Base-by-base conservation (phyloP, 371 early-diverging fungal genomes). In the Fennellomyces sp. region DNA sequence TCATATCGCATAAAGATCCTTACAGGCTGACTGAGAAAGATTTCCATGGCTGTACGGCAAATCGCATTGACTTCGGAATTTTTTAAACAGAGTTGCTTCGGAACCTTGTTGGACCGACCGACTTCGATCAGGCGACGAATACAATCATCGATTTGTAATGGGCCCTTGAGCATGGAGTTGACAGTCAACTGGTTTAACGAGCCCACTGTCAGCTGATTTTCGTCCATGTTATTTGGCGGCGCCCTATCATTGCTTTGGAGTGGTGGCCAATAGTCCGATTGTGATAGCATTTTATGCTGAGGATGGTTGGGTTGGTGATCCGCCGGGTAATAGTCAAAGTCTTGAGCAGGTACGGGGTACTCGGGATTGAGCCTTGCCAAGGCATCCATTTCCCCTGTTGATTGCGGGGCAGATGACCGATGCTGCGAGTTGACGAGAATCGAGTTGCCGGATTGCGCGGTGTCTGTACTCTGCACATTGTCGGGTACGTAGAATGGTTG, bases 1-100 rank as follows among this genome's bases (percentile, higher is more conserved):
- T n/a, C n/a, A n/a, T n/a, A n/a, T n/a, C n/a, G n/a, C n/a, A n/a
- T n/a, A n/a, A n/a, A n/a, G n/a, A n/a, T n/a, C n/a, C 59, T 67
- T 72, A 76, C 79, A 10, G 98, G 96, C 72, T 99, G 98, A 59
- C 82, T 83, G 66, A 98, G 62, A 65, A 98, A 93, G 25, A 97
- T 83, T 54, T 96, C 94, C 47, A 92, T 85, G 5, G 93, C 88
- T 42, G 82, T 75, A 26, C 82, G 89, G 75, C 97, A 98, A 55
- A 99, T 87, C 27, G 84, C 87, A 23, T 83, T 72, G 42, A 99
- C 93, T 72, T 98, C 98, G 10, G 80, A 72, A 64, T 88, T 89
- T 65, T 85, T 88, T 28, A 93, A 66, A 60, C 90, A 91, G 25
- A 91, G 72, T 25, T 79, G 66, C 66, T 88, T 91, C 15, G 85